Percentiles rank a stretch among this genome's conserved stretches.
Evolutionary conservation across 441 rosid genomes (phyloP).

Genomic region (Gossypium davidsonii): DNA sequence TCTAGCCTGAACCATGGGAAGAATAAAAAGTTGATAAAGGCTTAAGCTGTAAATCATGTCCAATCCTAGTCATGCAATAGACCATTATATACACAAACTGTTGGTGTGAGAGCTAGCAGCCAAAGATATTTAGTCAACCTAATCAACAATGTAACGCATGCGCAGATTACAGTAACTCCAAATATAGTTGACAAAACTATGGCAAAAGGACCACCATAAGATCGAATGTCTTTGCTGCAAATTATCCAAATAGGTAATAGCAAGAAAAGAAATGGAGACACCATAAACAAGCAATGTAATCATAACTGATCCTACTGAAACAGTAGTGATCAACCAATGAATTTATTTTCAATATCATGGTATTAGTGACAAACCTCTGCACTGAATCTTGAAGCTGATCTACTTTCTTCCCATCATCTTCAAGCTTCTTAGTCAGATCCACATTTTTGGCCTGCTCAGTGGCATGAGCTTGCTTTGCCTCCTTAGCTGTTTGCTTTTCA

Average conservation of each 20-base stretch:
- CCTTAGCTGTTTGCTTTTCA: conserved; percentile 40
- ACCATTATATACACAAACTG: not conserved
- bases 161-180: not conserved
- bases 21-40: conserved; percentile 10
- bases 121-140: not conserved
- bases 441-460: conserved; percentile 32
- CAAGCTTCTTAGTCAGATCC: conserved; percentile 46
- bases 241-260: not conserved
- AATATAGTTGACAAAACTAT: not conserved
- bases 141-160: not conserved
- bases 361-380: conserved; percentile 46
- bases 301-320: not conserved
- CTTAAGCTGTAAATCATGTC: not conserved
- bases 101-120: not conserved
- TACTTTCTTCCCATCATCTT: conserved; percentile 46
- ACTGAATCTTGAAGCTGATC: conserved; percentile 61
- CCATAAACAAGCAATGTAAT: not conserved
- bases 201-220: not conserved
- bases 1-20: conserved; percentile 28
- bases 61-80: conserved; percentile 1
- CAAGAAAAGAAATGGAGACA: not conserved
- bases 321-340: not conserved
- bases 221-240: conserved; percentile 1
- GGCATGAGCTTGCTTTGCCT: conserved; percentile 38
- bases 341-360: not conserved